Conservation (phyloP, 345 rosid species). For the Trapa bicornis region DNA sequence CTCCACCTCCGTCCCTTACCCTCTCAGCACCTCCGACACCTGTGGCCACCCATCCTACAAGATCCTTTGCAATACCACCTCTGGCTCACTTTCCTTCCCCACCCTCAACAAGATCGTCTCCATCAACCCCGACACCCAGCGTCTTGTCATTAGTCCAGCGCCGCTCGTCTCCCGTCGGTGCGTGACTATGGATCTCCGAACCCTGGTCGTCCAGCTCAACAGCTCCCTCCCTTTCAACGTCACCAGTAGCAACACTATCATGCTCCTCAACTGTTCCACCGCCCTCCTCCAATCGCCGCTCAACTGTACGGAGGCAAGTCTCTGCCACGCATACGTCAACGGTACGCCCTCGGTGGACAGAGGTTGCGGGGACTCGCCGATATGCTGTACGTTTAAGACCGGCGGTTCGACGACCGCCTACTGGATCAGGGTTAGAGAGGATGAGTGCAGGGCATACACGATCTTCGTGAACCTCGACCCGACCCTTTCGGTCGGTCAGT, state of each 20-base stretch:
- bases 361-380: slow-evolving; percentile 15
- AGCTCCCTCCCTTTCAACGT: slow-evolving; percentile 31
- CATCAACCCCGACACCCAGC: slow-evolving; percentile 18
- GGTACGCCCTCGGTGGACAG: background rate
- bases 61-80: slow-evolving; percentile 19
- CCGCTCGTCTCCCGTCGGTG: slow-evolving; percentile 20
- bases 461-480: slow-evolving; percentile 31
- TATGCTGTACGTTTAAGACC: slow-evolving; percentile 25
- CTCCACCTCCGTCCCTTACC: slow-evolving; percentile 30
- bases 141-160: slow-evolving; percentile 27
- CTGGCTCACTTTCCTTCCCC: slow-evolving; percentile 20
- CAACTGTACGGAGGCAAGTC: slow-evolving; percentile 24
- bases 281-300: slow-evolving; percentile 21
- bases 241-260: slow-evolving; percentile 31
- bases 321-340: slow-evolving; percentile 30
- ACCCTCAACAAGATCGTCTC: slow-evolving; percentile 25
- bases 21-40: slow-evolving; percentile 27
- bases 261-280: slow-evolving; percentile 30
- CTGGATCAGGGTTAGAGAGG: slow-evolving; percentile 20
- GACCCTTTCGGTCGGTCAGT: slow-evolving; percentile 16
- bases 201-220: slow-evolving; percentile 22
- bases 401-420: slow-evolving; percentile 29
- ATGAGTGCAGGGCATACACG: slow-evolving; percentile 31
- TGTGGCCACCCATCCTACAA: slow-evolving; percentile 42
- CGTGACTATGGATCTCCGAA: slow-evolving; percentile 17